Evolutionary conservation across 164 flowering plant genomes (phyloP), one percentile per base, ranked within the genome.

Genomic region (Cinnamomum chago): DNA sequence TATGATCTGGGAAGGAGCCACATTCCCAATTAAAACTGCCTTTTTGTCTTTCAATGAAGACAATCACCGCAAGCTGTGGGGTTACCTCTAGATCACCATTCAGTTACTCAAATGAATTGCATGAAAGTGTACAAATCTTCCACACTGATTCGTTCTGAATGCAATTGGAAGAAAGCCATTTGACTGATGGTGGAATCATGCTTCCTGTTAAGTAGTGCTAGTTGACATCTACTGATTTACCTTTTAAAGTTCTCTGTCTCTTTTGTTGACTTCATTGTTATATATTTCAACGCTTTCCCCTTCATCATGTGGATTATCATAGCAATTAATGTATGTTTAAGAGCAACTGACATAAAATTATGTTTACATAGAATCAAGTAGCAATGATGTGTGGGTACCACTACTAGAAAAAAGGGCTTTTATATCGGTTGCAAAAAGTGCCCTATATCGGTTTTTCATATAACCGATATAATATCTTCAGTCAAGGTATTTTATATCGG

Each of bases 101-200:
- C 24, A 71, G 68, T 50, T 55, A 72, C 70, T 62, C 79, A 71
- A 76, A 27, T 69, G 71, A 70, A 58, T 70, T 70, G 15, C 52
- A 5, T 2, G 1, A 73, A 72, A 35, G 40, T 58, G 58, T 77
- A 35, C 2, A 67, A 78, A 13, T 40, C 30, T 4, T 52, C 40
- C 22, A 73, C 58, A 28, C 60, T 60, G 60, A 12, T 33, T 33
- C 64, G 81, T 72, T 75, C 80, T 64, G 47, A 78, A 80, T 82
- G 87, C 66, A 67, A 78, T 81, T 5, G 12, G 20, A 65, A 2
- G 17, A 24, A 14, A 24, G 35, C 25, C 2, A 13, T 65, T 23
- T 0, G 4, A 25, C 33, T 23, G 68, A 10, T 25, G 33, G 25
- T 7, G 12, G 30, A 13, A 65, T 2, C 15, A 65, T 24, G 33